Evolutionary conservation across 2,329 filamentous ascomycete genomes (phyloP).

Genomic region (Paraphaeosphaeria sporulosa): DNA sequence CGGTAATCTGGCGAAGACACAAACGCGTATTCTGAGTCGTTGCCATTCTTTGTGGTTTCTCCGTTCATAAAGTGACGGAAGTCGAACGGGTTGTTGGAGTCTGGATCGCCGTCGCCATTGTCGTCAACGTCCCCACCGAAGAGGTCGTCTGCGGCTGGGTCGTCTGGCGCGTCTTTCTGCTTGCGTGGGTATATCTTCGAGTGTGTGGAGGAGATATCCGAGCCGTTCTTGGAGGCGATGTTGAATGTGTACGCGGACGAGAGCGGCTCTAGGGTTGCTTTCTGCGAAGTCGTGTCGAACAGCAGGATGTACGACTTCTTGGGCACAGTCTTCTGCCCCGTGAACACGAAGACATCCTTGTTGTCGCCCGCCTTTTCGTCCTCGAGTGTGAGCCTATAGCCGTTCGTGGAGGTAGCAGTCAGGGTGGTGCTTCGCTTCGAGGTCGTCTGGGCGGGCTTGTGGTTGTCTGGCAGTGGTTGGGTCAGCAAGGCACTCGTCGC

Average conservation of each 20-base stretch:
- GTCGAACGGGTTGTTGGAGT: constrained; percentile 57
- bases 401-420: constrained; percentile 31
- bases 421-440: constrained; percentile 39
- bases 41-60: constrained; percentile 41
- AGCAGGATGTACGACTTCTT: constrained; percentile 64
- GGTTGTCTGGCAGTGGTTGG: constrained; percentile 47
- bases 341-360: constrained; percentile 50
- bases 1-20: constrained; percentile 40
- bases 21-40: constrained; percentile 39
- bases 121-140: constrained; percentile 37
- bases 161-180: constrained; percentile 36
- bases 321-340: constrained; percentile 43
- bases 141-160: constrained; percentile 31
- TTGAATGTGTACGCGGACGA: constrained; percentile 90
- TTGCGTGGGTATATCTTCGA: constrained; percentile 64
- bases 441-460: constrained; percentile 51
- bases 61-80: constrained; percentile 56
- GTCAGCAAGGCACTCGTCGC: constrained; percentile 22
- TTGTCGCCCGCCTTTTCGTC: constrained; percentile 36
- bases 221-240: constrained; percentile 71
- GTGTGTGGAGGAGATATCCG: constrained; percentile 71
- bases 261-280: constrained; percentile 82
- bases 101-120: constrained; percentile 48
- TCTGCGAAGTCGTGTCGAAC: constrained; percentile 77
- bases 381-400: constrained; percentile 40